Base-by-base conservation (phyloP, 2,329 filamentous ascomycete genomes). In the Beauveria pseudobassiana region DNA sequence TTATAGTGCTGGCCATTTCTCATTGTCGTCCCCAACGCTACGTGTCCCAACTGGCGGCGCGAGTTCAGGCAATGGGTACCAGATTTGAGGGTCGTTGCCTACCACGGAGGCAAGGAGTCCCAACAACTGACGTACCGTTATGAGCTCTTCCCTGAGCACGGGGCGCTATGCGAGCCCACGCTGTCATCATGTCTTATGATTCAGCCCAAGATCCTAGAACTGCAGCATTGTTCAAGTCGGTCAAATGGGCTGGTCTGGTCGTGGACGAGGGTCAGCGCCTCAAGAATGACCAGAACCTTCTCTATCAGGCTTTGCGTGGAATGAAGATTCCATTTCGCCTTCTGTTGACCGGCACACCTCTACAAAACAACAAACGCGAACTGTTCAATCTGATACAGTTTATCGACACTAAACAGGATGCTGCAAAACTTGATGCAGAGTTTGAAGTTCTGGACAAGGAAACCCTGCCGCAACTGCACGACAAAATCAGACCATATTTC, bases 341-440 rank as follows among this genome's bases (percentile, higher is more conserved):
- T 45, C 82, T 99, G 1, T 80, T 99, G 40, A 98, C 93, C 74
- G 92, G 87, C 2, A 99, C 95, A 0, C 95, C 95, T 0, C 77
- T 99, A 14, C 95, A 99, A 69, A 99, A 99, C 75, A 98, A 97
- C 72, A 90, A 91, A 67, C 84, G 92, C 52, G 95, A 99, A 73
- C 79, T 99, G 0, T 98, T 98, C 78, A 99, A 97, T 70, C 80
- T 99, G n/a, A 77, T 99, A 4, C 93, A 98, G 66, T 99, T 99
- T 73, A 82, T 97, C 49, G 92, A 99, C 69, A 82, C 86, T 7
- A 79, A 77, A 1, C 77, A 80, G 52, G 83, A 92, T 67, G 93
- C 95, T 0, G 84, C 84, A 40, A 75, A 82, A 22, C 78, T 98
- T 2, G 93, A 98, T 68, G 78, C 83, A 61, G 78, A 91, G 68